Base-by-base conservation (phyloP, 2,329 filamentous ascomycete species). In the Claviceps purpurea region DNA sequence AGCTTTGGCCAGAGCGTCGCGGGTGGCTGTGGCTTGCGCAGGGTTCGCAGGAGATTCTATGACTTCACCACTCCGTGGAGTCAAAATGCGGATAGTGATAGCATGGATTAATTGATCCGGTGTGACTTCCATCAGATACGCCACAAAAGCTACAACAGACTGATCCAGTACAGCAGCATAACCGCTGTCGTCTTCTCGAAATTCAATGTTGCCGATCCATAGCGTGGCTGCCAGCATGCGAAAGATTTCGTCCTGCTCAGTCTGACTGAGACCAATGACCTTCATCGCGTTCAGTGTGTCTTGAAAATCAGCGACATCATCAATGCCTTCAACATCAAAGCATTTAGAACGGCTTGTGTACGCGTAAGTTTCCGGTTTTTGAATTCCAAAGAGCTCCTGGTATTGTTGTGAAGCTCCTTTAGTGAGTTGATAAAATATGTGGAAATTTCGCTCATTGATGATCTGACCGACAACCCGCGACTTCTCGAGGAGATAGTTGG, bases 371-470 rank as follows among this genome's bases (percentile, higher is more conserved):
- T 95, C 87, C 24, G 93, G 93, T 60, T 85, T 85, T 66, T 97
- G 91, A 20, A 98, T 75, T 49, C 93, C 93, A 64, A 88, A 96
- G n/a, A 75, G 82, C 62, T 93, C 82, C 65, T 89, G 78, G 69
- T 97, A 94, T 54, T 85, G 81, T 59, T 85, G 77, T n/a, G 89
- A 86, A 10, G 91, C 91, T 4, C 87, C 89, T 71, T 97, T 98
- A 47, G 93, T 88, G 68, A 97, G 96, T 68, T 98, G 93, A 71
- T 98, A 98, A 68, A 98, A 98, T 62, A 98, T 97, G 71, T 98
- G 93, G 69, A 98, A 98, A 71, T 95, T 97, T 60, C 93, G 82
- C 76, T 98, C 93, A 67, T 96, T 95, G 54, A 73, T 76, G 60
- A 97, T 97, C 72, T 97, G 93, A 16, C 91, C 89, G 10, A 95